These are phyloP conservation scores for Gossypium rotundifolium DNA, from an alignment of 345 rosid genomes.

Conservation along the genomic window DNA sequence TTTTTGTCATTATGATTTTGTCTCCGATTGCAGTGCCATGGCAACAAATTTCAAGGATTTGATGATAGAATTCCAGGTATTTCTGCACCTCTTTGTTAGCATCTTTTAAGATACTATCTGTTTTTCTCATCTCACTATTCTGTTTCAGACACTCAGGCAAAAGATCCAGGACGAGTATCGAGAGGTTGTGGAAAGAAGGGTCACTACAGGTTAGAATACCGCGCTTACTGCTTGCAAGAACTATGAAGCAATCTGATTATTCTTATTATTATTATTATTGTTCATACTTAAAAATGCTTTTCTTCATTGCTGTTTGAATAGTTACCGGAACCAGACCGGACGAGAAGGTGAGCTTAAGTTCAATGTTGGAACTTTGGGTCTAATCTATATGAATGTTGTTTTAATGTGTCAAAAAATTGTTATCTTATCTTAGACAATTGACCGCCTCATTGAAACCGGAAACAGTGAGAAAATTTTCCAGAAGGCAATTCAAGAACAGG, in stretches of 20 bases:
- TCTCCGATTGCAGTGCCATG: conserved; percentile 47
- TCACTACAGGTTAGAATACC: conserved; percentile 57
- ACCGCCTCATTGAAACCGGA: conserved; percentile 85
- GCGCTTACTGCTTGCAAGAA: background rate
- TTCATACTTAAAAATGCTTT: conserved; percentile 8
- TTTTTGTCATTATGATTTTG: background rate
- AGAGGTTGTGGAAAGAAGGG: conserved; percentile 84
- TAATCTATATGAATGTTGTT: conserved; percentile 11
- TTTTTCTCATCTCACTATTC: conserved; percentile 10
- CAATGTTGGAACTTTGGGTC: conserved; percentile 6
- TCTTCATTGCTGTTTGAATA: conserved; percentile 24
- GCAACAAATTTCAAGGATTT: conserved; percentile 55
- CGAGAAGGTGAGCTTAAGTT: conserved; percentile 46
- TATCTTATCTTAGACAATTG: conserved; percentile 52
- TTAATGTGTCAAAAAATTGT: conserved; percentile 17
- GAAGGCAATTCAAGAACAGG: conserved; percentile 87
- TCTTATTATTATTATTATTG: background rate
- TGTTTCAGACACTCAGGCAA: conserved; percentile 66
- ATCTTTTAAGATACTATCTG: background rate
- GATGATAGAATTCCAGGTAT: conserved; percentile 90
- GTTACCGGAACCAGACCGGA: conserved; percentile 68
- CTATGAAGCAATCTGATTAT: background rate
- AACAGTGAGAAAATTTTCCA: conserved; percentile 90
- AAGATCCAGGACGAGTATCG: conserved; percentile 87
- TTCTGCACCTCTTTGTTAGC: background rate